These are phyloP conservation scores for Oxytropis ochrocephala DNA, from an alignment of 306 rosid species.

Conservation along the genomic window DNA sequence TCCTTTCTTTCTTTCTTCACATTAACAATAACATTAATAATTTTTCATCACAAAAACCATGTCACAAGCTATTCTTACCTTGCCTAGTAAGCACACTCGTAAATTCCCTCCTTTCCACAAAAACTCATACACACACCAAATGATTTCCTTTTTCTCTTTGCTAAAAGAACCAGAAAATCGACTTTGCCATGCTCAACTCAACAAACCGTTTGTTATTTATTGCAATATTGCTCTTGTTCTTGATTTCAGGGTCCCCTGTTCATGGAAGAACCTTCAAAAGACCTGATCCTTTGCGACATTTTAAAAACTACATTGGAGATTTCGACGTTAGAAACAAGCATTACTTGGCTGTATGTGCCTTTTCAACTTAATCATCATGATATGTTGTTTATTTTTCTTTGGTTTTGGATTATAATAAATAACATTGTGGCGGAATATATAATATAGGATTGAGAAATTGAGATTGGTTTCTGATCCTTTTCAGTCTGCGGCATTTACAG, in stretches of 20 bases:
- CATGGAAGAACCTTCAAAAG: slow-evolving; percentile 36
- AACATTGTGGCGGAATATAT: neutral
- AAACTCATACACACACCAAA: slow-evolving; percentile 20
- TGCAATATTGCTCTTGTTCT: slow-evolving; percentile 23
- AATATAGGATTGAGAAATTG: neutral
- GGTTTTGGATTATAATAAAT: too few relatives aligned
- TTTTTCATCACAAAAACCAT: slow-evolving; percentile 35
- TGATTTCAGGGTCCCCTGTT: slow-evolving; percentile 38
- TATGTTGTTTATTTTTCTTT: too few relatives aligned
- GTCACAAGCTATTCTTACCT: slow-evolving; percentile 70
- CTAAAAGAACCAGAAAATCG: neutral
- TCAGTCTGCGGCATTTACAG: slow-evolving; percentile 93
- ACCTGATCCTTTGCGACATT: slow-evolving; percentile 55
- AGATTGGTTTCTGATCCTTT: slow-evolving; percentile 49
- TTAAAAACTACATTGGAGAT: slow-evolving; percentile 52
- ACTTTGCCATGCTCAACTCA: slow-evolving; percentile 35
- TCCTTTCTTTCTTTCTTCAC: slow-evolving; percentile 24
- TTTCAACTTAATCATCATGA: too few relatives aligned
- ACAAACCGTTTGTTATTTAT: slow-evolving; percentile 25
- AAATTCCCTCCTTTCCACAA: neutral
- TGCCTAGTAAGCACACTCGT: slow-evolving; percentile 37
- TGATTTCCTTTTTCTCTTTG: slow-evolving; percentile 18
- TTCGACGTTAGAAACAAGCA: slow-evolving; percentile 50
- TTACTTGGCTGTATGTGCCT: slow-evolving; percentile 57
- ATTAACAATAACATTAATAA: slow-evolving; percentile 11